Base-by-base conservation (phyloP, 306 rosid genomes). In the Ormosia emarginata region DNA sequence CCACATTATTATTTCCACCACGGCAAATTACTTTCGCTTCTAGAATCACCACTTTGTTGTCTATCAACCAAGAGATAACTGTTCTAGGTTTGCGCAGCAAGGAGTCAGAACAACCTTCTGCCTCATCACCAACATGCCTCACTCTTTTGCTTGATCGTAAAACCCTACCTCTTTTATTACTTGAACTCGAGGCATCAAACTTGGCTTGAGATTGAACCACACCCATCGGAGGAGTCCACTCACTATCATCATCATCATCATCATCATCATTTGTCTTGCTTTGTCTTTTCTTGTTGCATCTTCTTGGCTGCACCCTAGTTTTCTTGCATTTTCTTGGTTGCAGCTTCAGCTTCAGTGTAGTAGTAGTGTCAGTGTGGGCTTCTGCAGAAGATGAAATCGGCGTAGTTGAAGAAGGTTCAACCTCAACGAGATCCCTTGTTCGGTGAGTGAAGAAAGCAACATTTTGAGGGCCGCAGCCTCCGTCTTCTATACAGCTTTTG, bases 21-120 rank as follows among this genome's bases (percentile, higher is more conserved):
- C 70, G 62, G 57, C 81, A 89, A 7, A 41, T 8, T 0, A 90
- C 94, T 36, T n/a, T 73, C 0, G 89, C 67, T 10, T 77, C 9
- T 0, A 74, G 78, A 5, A 9, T 9, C 29, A 89, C 83, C 10
- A 74, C 65, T 1, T 71, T 34, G 52, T 53, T 78, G 11, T 87
- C 89, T 4, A 91, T 80, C 67, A 93, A 57, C 83, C 52, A 39
- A 13, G 83, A 68, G 1, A 93, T 47, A n/a, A 79, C 3, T 3
- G 81, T 71, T 53, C 87, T 58, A 3, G 82, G 72, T 0, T 83
- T 83, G 2, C n/a, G 66, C 2, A 30, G 12, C 9, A 55, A 44
- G 4, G 74, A 18, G 7, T 5, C 39, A 53, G 55, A 32, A 32
- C 30, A 37, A 47, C 11, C 14, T 6, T 29, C 10, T 44, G 71